Percentiles rank a stretch among this genome's conserved stretches.
Conservation (phyloP, 768 basidiomycete genomes). For the Boletus rubescentipes region DNA sequence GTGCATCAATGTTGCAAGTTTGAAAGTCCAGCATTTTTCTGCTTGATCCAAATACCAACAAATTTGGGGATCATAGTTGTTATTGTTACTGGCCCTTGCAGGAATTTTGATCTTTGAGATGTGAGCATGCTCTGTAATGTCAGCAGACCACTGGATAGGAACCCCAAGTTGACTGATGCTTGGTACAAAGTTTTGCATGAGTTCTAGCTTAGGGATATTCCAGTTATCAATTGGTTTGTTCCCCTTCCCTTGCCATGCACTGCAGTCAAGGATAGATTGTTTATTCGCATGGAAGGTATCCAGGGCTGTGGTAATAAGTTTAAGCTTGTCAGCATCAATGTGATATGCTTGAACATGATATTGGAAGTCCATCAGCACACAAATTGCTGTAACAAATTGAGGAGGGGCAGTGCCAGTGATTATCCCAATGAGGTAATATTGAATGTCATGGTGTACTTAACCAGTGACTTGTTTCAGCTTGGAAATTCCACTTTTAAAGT, state of each 20-base stretch:
- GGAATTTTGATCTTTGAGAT: neutral
- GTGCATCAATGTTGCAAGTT: neutral
- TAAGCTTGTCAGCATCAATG: neutral
- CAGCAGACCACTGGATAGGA: neutral
- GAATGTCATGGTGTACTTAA: neutral
- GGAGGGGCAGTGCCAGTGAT: neutral
- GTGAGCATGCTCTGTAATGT: too few relatives aligned
- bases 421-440: neutral
- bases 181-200: neutral
- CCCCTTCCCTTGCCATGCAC: neutral
- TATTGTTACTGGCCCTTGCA: neutral
- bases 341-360: neutral
- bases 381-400: too few relatives aligned
- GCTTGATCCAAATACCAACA: neutral
- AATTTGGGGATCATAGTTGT: neutral
- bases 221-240: neutral
- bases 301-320: neutral
- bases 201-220: neutral
- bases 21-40: neutral
- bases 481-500: neutral
- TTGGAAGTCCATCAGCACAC: neutral
- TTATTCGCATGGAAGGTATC: neutral
- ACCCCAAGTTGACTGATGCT: neutral
- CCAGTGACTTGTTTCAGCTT: neutral
- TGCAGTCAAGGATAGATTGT: neutral